Base-by-base conservation (phyloP, 2,329 filamentous ascomycete genomes). In the Geosmithia flava region DNA sequence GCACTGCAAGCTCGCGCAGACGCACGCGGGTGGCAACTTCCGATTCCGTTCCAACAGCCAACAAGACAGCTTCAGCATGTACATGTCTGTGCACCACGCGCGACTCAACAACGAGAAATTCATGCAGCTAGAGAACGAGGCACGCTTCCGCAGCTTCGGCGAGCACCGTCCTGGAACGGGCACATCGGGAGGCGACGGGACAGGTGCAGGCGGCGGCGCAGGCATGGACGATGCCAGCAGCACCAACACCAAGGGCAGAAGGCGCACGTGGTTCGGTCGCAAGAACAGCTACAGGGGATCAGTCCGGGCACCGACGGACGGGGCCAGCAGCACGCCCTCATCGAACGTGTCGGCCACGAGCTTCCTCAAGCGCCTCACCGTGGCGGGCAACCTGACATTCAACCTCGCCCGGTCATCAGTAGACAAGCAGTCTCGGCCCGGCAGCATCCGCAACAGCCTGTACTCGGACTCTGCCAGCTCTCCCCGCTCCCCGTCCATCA, bases 81-180 rank as follows among this genome's bases (percentile, higher is more conserved):
- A 96, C 65, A 78, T 78, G 58, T 78, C 91, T 42, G 90, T 97
- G 52, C 94, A 97, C 64, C 77, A 85, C 51, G 83, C 90, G 19
- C 85, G 93, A 45, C 85, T 95, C 61, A 87, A 95, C 66, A 96
- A 97, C 61, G 84, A 88, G 47, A 91, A 89, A 48, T 96, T 91
- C 67, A 89, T 77, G 49, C 71, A 78, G 45, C 70, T 83, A 17
- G 77, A 80, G 55, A 75, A 82, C 53, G 78, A 83, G 53, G 86
- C 71, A 61, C 83, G 63, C 55, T 89, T 71, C 76, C 87, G 72
- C 74, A 85, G 69, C 68, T 94, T 74, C 69, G 87, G 72, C 53
- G 81, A 70, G 66, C 71, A 60, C 54, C 71, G 74, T 56, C 55
- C 66, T 54, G 58, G 70, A 50, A 61, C 72, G 55, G 61, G 77